Evolutionary conservation across 2,329 filamentous ascomycete species (phyloP).

Genomic region (Leptographium wingfieldii): DNA sequence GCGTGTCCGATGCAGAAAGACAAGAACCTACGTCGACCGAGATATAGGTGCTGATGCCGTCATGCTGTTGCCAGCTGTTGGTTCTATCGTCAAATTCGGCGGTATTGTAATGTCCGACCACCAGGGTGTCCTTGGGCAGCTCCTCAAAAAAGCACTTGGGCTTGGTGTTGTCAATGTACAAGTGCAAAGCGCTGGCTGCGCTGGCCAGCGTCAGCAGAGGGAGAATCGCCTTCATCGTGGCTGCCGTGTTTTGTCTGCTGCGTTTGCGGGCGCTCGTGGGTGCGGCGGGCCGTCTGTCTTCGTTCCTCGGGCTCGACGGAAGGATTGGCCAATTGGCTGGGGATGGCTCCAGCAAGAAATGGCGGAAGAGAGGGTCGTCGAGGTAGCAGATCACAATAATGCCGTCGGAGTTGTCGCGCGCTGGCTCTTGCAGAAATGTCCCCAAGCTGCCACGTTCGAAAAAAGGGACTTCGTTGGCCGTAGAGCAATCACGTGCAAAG

Average conservation of each 20-base stretch:
- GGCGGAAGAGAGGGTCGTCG: background rate
- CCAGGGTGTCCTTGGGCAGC: slow-evolving; percentile 90
- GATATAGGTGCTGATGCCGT: slow-evolving; percentile 72
- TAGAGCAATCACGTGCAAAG: slow-evolving; percentile 1
- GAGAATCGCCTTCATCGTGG: slow-evolving; percentile 45
- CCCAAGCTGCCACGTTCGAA: slow-evolving; percentile 8
- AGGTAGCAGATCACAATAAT: background rate
- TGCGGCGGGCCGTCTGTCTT: background rate
- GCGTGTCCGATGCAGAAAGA: too few relatives aligned
- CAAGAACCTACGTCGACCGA: slow-evolving; percentile 61
- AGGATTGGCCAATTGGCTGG: background rate
- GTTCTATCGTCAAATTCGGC: slow-evolving; percentile 68
- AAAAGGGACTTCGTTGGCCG: background rate
- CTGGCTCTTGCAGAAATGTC: background rate
- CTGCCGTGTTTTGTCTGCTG: background rate
- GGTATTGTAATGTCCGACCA: slow-evolving; percentile 83
- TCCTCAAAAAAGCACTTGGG: slow-evolving; percentile 98
- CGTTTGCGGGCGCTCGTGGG: background rate
- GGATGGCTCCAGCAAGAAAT: background rate
- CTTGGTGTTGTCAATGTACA: slow-evolving; percentile 77
- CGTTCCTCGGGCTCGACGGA: background rate
- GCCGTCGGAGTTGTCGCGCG: background rate
- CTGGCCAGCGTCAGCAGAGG: slow-evolving; percentile 53
- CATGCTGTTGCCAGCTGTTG: slow-evolving; percentile 57
- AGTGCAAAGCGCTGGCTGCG: slow-evolving; percentile 73